These are phyloP conservation scores for Salix exigua DNA, from an alignment of 345 rosid genomes.

Conservation along the genomic window DNA sequence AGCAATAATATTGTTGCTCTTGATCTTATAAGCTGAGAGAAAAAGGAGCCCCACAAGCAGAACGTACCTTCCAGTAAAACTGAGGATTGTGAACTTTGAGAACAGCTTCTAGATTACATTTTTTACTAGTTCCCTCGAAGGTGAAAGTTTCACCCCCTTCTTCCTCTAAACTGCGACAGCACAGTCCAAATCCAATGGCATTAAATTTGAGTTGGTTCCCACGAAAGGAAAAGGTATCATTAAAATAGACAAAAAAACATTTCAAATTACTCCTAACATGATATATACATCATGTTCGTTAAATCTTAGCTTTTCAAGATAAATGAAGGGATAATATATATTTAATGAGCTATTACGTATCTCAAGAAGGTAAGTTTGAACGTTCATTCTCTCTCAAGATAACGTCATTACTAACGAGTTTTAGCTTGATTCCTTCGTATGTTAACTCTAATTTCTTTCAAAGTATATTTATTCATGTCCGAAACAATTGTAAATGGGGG, in stretches of 20 bases:
- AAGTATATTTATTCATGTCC: background rate
- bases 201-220: background rate
- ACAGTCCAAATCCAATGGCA: background rate
- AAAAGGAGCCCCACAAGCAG: background rate
- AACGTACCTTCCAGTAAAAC: conserved; percentile 81
- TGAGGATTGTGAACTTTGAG: conserved; percentile 63
- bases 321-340: too few species aligned
- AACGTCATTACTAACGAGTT: too few species aligned
- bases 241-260: background rate
- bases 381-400: too few species aligned
- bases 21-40: background rate
- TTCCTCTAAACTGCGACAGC: conserved; percentile 48
- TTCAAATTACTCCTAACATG: too few species aligned
- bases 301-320: too few species aligned
- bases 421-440: too few species aligned
- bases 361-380: too few species aligned
- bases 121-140: conserved; percentile 43
- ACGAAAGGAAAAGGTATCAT: too few species aligned
- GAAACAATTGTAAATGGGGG: background rate
- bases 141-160: conserved; percentile 71
- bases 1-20: background rate
- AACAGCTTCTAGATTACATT: conserved; percentile 41
- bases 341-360: too few species aligned
- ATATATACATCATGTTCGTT: too few species aligned
- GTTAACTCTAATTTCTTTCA: too few species aligned